A percentile compares a stretch with the other conserved stretches of the same genome.
Evolutionary conservation across 495 filamentous ascomycete genomes (phyloP).

Genomic region (Penicillium verhagenii): DNA sequence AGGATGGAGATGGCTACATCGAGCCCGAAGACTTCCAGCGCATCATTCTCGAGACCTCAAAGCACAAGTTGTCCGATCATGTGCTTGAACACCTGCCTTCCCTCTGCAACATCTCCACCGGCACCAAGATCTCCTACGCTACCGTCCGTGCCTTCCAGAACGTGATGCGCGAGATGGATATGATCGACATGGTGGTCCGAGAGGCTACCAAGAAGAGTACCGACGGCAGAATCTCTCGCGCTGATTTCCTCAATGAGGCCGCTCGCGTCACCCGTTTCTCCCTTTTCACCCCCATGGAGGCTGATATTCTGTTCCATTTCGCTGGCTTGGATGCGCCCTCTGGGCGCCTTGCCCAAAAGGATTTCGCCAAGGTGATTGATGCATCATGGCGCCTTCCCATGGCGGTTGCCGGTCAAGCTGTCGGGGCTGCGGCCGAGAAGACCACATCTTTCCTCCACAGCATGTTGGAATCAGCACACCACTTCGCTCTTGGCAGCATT

Average conservation of each 20-base stretch:
- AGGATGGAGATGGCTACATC: slow-evolving; percentile 94
- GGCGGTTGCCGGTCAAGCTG: slow-evolving; percentile 36
- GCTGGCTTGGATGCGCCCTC: slow-evolving; percentile 87
- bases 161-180: slow-evolving; percentile 93
- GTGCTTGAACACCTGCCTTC: slow-evolving; percentile 90
- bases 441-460: slow-evolving; percentile 57
- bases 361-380: slow-evolving; percentile 95
- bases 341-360: slow-evolving; percentile 73
- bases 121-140: slow-evolving; percentile 93
- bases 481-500: slow-evolving; percentile 82
- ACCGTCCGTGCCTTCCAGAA: slow-evolving; percentile 98
- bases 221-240: slow-evolving; percentile 89
- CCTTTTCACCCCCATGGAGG: slow-evolving; percentile 96
- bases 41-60: slow-evolving; percentile 91
- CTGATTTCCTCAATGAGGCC: slow-evolving; percentile 94
- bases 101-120: slow-evolving; percentile 89
- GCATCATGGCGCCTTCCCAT: slow-evolving; percentile 77
- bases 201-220: slow-evolving; percentile 78
- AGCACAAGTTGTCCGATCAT: slow-evolving; percentile 96
- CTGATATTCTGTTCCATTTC: slow-evolving; percentile 98
- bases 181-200: slow-evolving; percentile 87
- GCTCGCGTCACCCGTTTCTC: slow-evolving; percentile 87
- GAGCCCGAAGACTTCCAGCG: slow-evolving; percentile 93
- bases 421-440: slow-evolving; percentile 48
- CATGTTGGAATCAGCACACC: slow-evolving; percentile 76